These are phyloP conservation scores for Aegilops longissima DNA, from an alignment of 176 grass and related monocot genomes.

Conservation along the genomic window DNA sequence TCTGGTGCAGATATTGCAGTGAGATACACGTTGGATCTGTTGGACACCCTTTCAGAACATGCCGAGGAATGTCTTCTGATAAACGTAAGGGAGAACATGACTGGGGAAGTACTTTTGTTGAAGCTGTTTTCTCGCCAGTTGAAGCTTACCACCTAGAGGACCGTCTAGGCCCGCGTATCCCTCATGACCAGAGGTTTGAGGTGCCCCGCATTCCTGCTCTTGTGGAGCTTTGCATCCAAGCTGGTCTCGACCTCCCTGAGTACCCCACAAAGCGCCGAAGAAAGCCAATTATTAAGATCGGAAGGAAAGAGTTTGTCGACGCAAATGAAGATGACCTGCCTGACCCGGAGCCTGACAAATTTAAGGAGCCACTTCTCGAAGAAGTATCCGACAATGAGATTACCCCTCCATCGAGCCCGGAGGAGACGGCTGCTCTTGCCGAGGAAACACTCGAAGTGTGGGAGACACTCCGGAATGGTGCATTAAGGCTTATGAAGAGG, in stretches of 20 bases:
- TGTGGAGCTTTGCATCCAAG: slow-evolving; percentile 91
- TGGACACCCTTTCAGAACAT: slow-evolving; percentile 85
- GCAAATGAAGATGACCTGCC: slow-evolving; percentile 92
- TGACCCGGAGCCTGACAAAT: slow-evolving; percentile 54
- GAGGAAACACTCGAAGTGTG: slow-evolving; percentile 76
- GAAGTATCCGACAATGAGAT: slow-evolving; percentile 46
- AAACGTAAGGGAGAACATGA: slow-evolving; percentile 72
- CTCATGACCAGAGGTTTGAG: slow-evolving; percentile 79
- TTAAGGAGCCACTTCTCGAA: slow-evolving; percentile 63
- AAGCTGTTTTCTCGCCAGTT: slow-evolving; percentile 76
- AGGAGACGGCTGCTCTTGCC: slow-evolving; percentile 58
- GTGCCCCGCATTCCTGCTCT: slow-evolving; percentile 69
- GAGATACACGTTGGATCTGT: slow-evolving; percentile 80
- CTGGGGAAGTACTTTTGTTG: slow-evolving; percentile 66
- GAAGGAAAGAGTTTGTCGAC: slow-evolving; percentile 80
- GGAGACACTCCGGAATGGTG: slow-evolving; percentile 57
- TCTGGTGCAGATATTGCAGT: slow-evolving; percentile 67
- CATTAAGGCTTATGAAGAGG: slow-evolving; percentile 69
- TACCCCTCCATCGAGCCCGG: slow-evolving; percentile 37
- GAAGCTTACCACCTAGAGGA: slow-evolving; percentile 85
- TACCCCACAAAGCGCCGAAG: slow-evolving; percentile 77
- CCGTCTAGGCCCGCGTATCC: slow-evolving; percentile 70
- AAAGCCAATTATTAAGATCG: slow-evolving; percentile 71
- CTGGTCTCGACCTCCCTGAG: slow-evolving; percentile 73
- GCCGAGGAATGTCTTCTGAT: slow-evolving; percentile 63